Evolutionary conservation across 2,329 filamentous ascomycete species (phyloP), one percentile per base, ranked within the genome.

Genomic region (Verticillium longisporum): DNA sequence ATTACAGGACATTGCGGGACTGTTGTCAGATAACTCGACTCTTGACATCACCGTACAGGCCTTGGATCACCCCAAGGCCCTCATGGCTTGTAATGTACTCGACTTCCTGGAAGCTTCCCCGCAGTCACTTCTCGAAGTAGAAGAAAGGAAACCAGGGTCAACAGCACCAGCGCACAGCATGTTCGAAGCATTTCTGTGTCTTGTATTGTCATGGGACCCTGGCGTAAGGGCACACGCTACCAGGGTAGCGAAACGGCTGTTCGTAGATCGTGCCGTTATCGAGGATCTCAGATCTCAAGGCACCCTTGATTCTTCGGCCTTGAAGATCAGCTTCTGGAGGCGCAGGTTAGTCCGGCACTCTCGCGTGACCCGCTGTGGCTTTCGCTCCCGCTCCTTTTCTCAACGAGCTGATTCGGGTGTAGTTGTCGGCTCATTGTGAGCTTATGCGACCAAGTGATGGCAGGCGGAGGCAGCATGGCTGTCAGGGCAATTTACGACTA

Each of bases 41-140:
- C 13, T 41, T 11, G 56, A 75, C 60, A 68, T 73, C 26, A 70
- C 73, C 57, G 76, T 80, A 10, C 73, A 74, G 56, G 74, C 70
- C 56, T 68, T 73, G 11, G 71, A 76, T 55, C 73, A 74, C 21
- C 80, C 77, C 50, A 65, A 75, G 26, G 71, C 75, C 26, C 71
- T 73, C 56, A 75, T 84, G 66, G 73, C 80, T 31, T 79, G 78
- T 68, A 80, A 78, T 62, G 84, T 87, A 58, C 73, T 88, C 11
- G 75, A 78, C 53, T 88, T 88, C 61, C 70, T 88, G 11, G 78
- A 83, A 64, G 78, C 80, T 6, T 84, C 80, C 1, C 82, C 64
- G 3, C 59, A 75, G 58, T 80, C 78, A 2, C 70, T 84, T 2
- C 81, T 83, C 58, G 72, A 55, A 33, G 26, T 33, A 6, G 54